Percentiles rank a stretch among this genome's conserved stretches.
Evolutionary conservation across 768 basidiomycete genomes (phyloP).

Genomic region (Mycena rosella): DNA sequence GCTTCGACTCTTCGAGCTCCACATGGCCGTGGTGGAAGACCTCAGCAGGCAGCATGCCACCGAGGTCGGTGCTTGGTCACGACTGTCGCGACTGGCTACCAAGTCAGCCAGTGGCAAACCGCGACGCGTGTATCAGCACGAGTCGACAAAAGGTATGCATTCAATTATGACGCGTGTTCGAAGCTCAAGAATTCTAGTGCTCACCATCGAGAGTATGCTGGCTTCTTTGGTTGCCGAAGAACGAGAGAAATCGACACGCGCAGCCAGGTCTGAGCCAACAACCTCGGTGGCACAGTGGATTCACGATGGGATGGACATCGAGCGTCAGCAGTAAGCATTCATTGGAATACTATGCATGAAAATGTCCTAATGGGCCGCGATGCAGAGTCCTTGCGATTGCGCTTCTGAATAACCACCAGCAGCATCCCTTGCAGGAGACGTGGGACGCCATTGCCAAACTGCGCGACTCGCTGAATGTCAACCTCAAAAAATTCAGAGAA

Average conservation of each 20-base stretch:
- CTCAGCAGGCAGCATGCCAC: conserved; percentile 12
- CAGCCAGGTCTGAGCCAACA: too few species aligned
- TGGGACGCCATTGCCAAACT: too few species aligned
- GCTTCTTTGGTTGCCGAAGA: background rate
- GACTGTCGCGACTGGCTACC: background rate
- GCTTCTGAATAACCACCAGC: too few species aligned
- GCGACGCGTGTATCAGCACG: conserved; percentile 13
- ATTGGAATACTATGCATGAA: too few species aligned
- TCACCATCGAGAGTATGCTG: background rate
- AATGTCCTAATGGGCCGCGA: background rate
- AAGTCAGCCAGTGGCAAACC: background rate
- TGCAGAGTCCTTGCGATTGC: too few species aligned
- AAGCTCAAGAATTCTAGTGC: background rate
- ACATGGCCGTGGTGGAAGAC: conserved; percentile 1
- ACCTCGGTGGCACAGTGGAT: too few species aligned
- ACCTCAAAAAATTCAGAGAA: too few species aligned
- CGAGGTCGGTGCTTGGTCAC: conserved; percentile 13
- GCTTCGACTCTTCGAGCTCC: conserved; percentile 13
- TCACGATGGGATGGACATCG: too few species aligned
- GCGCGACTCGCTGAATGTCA: too few species aligned
- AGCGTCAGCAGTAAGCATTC: too few species aligned
- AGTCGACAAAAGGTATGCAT: background rate
- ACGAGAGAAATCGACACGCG: too few species aligned
- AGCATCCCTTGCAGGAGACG: too few species aligned
- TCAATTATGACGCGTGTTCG: background rate